Percentiles rank a stretch among this genome's conserved stretches.
These are phyloP conservation scores for Rhizopus sp. DNA, from an alignment of 371 early-diverging fungal genomes.

Conservation along the genomic window DNA sequence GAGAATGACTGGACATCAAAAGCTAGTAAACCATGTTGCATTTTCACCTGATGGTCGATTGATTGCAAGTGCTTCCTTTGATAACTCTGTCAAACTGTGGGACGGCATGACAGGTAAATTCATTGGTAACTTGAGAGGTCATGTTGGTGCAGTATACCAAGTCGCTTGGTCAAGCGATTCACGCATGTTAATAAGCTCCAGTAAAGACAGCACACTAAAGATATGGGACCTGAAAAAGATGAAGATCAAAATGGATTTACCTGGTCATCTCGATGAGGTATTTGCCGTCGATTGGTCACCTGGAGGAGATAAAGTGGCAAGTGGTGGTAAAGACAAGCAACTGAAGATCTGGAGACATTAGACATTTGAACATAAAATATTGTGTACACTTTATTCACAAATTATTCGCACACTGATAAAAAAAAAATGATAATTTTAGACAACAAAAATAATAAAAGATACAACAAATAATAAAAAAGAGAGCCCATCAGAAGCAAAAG, in stretches of 20 bases:
- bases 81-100: slow-evolving; percentile 98
- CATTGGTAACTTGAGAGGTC: slow-evolving; percentile 88
- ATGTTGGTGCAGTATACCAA: slow-evolving; percentile 94
- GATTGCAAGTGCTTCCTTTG: slow-evolving; percentile 96
- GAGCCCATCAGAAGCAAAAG: too few relatives aligned
- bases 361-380: background rate
- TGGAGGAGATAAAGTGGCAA: slow-evolving; percentile 85
- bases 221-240: slow-evolving; percentile 89
- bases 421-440: too few relatives aligned
- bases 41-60: slow-evolving; percentile 94
- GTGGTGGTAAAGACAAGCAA: slow-evolving; percentile 92
- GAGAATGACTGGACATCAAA: slow-evolving; percentile 93
- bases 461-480: too few relatives aligned
- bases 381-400: too few relatives aligned
- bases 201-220: slow-evolving; percentile 93
- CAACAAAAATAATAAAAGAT: too few relatives aligned
- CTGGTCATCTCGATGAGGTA: slow-evolving; percentile 96
- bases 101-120: slow-evolving; percentile 94
- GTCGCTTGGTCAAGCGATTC: slow-evolving; percentile 93
- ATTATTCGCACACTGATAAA: too few relatives aligned
- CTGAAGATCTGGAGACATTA: slow-evolving; percentile 78
- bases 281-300: slow-evolving; percentile 96
- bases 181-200: slow-evolving; percentile 84
- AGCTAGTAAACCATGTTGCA: slow-evolving; percentile 90
- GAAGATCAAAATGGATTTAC: slow-evolving; percentile 89